Percentiles rank a stretch among this genome's conserved stretches.
phyloP scores from a whole-genome alignment of 2,329 filamentous ascomycete species.

The Endoconidiophora laricicola region DNA sequence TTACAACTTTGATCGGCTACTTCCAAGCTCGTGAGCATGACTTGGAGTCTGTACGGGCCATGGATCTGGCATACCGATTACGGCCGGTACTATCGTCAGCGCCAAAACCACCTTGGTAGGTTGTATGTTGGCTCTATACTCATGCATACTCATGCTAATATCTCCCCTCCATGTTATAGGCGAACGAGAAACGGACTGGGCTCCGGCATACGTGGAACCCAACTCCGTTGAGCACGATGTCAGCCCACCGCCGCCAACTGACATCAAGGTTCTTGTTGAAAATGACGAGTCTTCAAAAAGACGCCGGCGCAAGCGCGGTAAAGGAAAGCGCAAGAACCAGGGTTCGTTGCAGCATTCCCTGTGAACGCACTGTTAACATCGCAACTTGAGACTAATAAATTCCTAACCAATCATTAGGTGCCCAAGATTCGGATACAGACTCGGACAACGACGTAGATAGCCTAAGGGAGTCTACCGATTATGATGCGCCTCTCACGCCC shows the following conservation, averaged over 20 bases:
- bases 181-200: slow-evolving; percentile 9
- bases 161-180: not conserved
- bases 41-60: slow-evolving; percentile 12
- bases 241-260: not conserved
- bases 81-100: slow-evolving; percentile 18
- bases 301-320: slow-evolving; percentile 7
- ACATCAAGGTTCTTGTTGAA: not conserved
- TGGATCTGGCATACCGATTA: slow-evolving; percentile 19
- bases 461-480: too few relatives aligned
- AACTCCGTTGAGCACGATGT: not conserved
- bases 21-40: not conserved
- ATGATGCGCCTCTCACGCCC: too few relatives aligned
- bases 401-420: not conserved
- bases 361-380: not conserved
- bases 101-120: slow-evolving; percentile 19
- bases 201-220: not conserved
- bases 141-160: too few relatives aligned
- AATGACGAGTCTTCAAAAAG: not conserved
- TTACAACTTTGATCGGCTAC: too few relatives aligned
- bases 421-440: not conserved
- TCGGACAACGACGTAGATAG: not conserved
- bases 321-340: slow-evolving; percentile 1
- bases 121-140: slow-evolving; percentile 1
- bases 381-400: too few relatives aligned
- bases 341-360: not conserved